Evolutionary conservation across 1,284 basidiomycete genomes (phyloP).

Genomic region (Austroboletus novae-zelandiae): DNA sequence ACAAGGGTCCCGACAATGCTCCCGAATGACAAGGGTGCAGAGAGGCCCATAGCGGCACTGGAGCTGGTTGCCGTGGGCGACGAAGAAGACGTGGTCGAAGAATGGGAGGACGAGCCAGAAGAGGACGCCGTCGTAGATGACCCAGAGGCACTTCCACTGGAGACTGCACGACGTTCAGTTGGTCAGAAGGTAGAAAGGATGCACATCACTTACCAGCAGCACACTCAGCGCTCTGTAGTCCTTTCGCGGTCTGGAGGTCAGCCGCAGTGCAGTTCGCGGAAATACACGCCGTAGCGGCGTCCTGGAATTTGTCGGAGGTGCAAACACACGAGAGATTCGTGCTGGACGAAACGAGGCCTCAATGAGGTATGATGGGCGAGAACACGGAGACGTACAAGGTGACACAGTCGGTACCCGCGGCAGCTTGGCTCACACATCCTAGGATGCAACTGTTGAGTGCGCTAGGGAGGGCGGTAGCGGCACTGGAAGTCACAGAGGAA

Average conservation of each 20-base stretch:
- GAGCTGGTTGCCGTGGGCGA: constrained; percentile 3
- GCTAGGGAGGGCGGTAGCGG: not conserved
- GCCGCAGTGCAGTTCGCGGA: constrained; percentile 9
- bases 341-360: constrained; percentile 9
- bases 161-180: too few relatives aligned
- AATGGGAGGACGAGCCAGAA: not conserved
- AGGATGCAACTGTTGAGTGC: constrained; percentile 11
- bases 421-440: constrained; percentile 7
- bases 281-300: constrained; percentile 12
- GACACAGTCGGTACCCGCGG: not conserved
- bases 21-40: constrained; percentile 16
- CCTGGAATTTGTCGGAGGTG: constrained; percentile 23
- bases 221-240: constrained; percentile 15
- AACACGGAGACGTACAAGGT: constrained; percentile 13
- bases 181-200: too few relatives aligned
- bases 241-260: constrained; percentile 7
- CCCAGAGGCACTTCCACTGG: not conserved
- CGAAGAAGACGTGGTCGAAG: not conserved
- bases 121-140: not conserved
- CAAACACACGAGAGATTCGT: constrained; percentile 21
- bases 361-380: not conserved
- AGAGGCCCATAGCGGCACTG: constrained; percentile 19
- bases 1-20: constrained; percentile 22
- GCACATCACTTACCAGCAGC: constrained; percentile 8
- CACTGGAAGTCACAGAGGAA: not conserved